phyloP scores from a whole-genome alignment of 129 eudicot species.

The Flaveria brownii region DNA sequence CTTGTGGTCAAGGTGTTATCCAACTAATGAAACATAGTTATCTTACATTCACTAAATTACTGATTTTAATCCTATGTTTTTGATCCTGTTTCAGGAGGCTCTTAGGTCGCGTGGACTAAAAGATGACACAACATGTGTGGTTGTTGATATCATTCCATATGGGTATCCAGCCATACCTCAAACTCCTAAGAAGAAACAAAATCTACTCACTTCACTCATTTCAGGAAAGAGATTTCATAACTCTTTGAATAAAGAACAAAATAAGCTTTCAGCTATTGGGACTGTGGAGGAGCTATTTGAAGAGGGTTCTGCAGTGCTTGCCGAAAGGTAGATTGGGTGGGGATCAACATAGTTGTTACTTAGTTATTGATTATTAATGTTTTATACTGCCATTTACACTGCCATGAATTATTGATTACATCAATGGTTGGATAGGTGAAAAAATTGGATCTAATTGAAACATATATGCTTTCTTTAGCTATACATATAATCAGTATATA shows the following conservation, averaged over 20 bases:
- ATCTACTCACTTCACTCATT: constrained; percentile 59
- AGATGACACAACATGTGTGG: constrained; percentile 99
- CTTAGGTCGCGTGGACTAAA: constrained; percentile 94
- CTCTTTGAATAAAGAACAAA: constrained; percentile 48
- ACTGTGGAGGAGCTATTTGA: constrained; percentile 95
- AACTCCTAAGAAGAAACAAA: constrained; percentile 70
- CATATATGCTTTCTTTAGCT: neutral
- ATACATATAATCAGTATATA: neutral
- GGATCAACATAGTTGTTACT: neutral
- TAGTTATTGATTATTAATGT: neutral
- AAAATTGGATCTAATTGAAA: neutral
- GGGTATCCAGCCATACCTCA: constrained; percentile 68
- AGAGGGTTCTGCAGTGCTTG: constrained; percentile 99
- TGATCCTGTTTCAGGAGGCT: constrained; percentile 61
- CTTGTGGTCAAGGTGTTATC: constrained; percentile 85
- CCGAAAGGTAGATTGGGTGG: constrained; percentile 69
- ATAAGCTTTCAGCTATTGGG: constrained; percentile 89
- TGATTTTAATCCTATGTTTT: neutral
- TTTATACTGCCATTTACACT: neutral
- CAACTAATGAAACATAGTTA: neutral
- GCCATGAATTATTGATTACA: neutral
- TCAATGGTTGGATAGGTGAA: neutral
- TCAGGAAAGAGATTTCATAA: constrained; percentile 63
- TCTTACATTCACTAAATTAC: neutral
- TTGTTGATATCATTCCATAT: constrained; percentile 94